Base-by-base conservation (phyloP, 1,284 basidiomycete species). In the Papiliotrema terrestris region DNA sequence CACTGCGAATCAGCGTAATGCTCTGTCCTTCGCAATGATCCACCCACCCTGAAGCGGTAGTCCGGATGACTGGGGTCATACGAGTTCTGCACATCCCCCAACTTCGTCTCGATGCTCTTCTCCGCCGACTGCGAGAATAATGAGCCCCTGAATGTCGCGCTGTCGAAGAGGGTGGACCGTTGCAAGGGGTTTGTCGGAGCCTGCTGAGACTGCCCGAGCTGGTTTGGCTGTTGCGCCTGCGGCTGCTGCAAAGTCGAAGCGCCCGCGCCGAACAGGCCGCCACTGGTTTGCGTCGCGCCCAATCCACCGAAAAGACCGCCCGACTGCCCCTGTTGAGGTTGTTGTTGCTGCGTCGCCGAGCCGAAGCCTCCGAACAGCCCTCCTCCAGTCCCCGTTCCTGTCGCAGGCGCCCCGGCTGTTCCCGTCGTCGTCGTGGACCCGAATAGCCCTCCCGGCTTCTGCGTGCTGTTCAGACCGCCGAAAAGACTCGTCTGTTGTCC, bases 11-110 rank as follows among this genome's bases (percentile, higher is more conserved):
- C 4, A 54, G 42, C 50, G 14, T 6, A 17, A 9, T 54, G n/a
- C 19, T 9, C 23, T 8, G 9, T 23, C 45, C 29, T 20, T 14
- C 11, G 13, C 9, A 8, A 14, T 11, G 13, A 13, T 9, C 17
- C 9, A 49, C 82, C 53, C 59, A 89, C 89, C 78, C 91, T 88
- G 77, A 93, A 93, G 25, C 85, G 83, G 73, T 89, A 91, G 29
- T 85, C 81, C 1, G 85, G 82, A 1, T 83, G 86, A 46, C 73
- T 70, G 2, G 87, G 79, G 67, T 87, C 84, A 89, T 89, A 92
- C 19, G 88, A 84, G 35, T 83, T 80, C 14, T 83, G 80, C 49
- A 91, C 83, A 0, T 66, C 78, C 68, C 87, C 84, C 35, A 92
- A 87, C 58, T 83, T 81, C 57, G 84, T 82, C 37, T 80, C 78